Conservation (phyloP, 2,329 filamentous ascomycete species). For the Calonectria honghensis region DNA sequence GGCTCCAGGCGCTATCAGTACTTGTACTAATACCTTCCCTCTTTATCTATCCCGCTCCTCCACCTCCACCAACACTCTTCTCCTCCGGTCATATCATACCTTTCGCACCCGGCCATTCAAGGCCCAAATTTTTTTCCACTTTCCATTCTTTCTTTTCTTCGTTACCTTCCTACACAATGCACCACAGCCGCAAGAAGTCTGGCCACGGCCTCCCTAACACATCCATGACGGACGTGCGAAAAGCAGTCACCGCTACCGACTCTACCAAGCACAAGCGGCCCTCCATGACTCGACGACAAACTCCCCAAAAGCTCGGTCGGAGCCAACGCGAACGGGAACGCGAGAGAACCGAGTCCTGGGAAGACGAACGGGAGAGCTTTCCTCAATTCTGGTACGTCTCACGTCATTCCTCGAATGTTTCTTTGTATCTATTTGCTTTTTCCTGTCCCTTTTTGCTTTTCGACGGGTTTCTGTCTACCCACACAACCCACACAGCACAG, state of each 20-base stretch:
- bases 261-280: constrained; percentile 69
- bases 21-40: constrained; percentile 43
- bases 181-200: constrained; percentile 75
- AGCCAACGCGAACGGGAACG: constrained; percentile 71
- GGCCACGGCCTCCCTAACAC: constrained; percentile 72
- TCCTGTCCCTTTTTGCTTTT: constrained; percentile 35
- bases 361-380: constrained; percentile 78
- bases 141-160: constrained; percentile 36
- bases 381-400: constrained; percentile 78
- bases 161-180: constrained; percentile 63
- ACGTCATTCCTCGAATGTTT: constrained; percentile 38
- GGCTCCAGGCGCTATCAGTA: constrained; percentile 33
- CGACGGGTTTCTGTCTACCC: constrained; percentile 6
- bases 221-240: constrained; percentile 74
- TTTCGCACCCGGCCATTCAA: constrained; percentile 47
- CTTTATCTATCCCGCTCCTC: constrained; percentile 42
- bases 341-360: constrained; percentile 71
- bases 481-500: background rate
- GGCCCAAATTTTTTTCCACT: constrained; percentile 36
- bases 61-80: constrained; percentile 36
- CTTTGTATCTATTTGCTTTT: constrained; percentile 32
- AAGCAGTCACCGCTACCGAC: constrained; percentile 67
- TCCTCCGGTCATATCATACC: constrained; percentile 51
- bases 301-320: constrained; percentile 70
- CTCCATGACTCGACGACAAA: constrained; percentile 66